Conservation (phyloP, 345 rosid species). For the Gossypium australe region DNA sequence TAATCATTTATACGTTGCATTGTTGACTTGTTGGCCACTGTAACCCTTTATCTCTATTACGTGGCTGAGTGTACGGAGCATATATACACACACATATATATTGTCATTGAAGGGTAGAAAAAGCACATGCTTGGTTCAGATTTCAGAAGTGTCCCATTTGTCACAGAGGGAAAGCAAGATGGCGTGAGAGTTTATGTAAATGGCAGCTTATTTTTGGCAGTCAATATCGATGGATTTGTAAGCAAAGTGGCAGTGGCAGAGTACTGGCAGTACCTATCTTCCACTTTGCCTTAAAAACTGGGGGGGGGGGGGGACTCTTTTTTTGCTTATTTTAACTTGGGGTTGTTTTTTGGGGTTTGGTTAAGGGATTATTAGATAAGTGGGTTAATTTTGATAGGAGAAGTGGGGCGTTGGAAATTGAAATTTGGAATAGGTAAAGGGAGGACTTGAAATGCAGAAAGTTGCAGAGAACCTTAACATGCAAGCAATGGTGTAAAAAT, state of each 20-base stretch:
- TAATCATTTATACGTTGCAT: neutral
- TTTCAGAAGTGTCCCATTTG: neutral
- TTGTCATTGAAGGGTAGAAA: neutral
- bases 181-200: neutral
- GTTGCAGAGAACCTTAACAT: conserved; percentile 20
- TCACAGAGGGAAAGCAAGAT: neutral
- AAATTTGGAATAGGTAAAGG: neutral
- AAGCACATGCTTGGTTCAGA: neutral
- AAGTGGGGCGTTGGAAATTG: conserved; percentile 16
- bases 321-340: neutral
- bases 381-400: neutral
- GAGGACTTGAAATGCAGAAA: conserved; percentile 13
- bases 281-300: conserved; percentile 14
- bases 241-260: neutral
- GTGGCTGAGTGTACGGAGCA: neutral
- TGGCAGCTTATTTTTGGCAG: neutral
- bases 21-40: neutral
- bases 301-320: too few species aligned
- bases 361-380: too few species aligned
- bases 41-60: neutral
- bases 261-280: neutral
- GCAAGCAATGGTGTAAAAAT: conserved; percentile 23
- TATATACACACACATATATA: neutral
- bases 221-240: neutral
- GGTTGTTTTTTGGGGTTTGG: neutral